Evolutionary conservation across 2,329 filamentous ascomycete species (phyloP).

Genomic region (Dichotomopilus funicola): DNA sequence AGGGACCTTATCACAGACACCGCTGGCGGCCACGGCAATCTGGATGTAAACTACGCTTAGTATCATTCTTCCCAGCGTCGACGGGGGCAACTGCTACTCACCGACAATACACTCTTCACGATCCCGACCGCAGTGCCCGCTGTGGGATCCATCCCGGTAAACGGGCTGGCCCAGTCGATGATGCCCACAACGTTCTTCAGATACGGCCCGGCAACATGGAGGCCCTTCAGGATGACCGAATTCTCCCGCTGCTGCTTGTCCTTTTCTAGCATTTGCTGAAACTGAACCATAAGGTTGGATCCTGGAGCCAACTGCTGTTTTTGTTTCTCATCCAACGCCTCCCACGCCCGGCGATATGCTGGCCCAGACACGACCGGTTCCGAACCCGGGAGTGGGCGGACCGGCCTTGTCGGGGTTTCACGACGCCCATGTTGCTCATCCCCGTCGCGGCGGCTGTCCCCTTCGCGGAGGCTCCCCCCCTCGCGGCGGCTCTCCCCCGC

Average conservation of each 20-base stretch:
- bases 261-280: neutral
- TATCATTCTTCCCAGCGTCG: neutral
- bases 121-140: slow-evolving; percentile 1
- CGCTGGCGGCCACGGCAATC: neutral
- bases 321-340: no score
- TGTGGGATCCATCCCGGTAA: neutral
- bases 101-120: neutral
- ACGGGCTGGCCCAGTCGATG: neutral
- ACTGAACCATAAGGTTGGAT: neutral
- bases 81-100: neutral
- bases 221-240: neutral
- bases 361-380: no score
- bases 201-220: neutral
- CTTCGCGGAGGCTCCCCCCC: no score
- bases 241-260: neutral
- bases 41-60: neutral
- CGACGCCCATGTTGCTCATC: no score
- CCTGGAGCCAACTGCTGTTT: no score
- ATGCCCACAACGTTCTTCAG: neutral
- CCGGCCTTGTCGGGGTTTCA: no score
- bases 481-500: no score
- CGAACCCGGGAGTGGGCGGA: no score
- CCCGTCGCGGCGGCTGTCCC: no score
- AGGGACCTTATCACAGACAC: neutral
- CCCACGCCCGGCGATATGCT: no score